Conservation (phyloP, 1,284 basidiomycete genomes). For the Tilletia caries region DNA sequence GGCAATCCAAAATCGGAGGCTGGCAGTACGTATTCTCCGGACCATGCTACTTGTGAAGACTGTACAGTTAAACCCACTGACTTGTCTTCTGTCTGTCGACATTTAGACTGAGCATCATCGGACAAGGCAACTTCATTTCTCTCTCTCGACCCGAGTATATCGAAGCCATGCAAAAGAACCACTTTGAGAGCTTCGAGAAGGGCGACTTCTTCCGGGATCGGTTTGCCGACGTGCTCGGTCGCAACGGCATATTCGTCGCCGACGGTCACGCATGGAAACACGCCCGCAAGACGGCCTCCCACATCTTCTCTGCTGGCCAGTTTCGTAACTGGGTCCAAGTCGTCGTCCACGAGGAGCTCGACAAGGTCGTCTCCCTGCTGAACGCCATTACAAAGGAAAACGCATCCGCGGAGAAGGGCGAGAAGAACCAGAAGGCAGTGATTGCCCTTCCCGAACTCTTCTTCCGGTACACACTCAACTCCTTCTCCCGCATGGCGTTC, state of each 20-base stretch:
- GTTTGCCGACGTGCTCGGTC: conserved; percentile 34
- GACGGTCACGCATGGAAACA: conserved; percentile 45
- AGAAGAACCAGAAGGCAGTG: neutral
- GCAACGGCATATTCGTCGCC: conserved; percentile 39
- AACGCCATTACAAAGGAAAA: conserved; percentile 17
- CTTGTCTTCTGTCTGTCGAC: neutral
- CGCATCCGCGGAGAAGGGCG: neutral
- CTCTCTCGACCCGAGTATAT: conserved; percentile 41
- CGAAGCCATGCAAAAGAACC: conserved; percentile 49
- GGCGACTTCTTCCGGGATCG: conserved; percentile 23
- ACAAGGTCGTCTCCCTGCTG: conserved; percentile 29
- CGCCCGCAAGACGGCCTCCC: conserved; percentile 21
- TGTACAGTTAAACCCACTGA: too few relatives aligned
- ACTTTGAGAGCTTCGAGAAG: conserved; percentile 44
- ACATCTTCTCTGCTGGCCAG: conserved; percentile 41
- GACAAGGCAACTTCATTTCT: conserved; percentile 27
- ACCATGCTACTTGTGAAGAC: too few relatives aligned
- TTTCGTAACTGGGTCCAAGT: conserved; percentile 34
- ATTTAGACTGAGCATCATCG: neutral
- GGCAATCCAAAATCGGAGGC: neutral
- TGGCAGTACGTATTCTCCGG: neutral
- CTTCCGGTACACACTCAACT: conserved; percentile 25
- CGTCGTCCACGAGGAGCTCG: conserved; percentile 40
- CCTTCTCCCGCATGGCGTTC: conserved; percentile 16
- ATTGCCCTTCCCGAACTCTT: conserved; percentile 36